phyloP scores from a whole-genome alignment of 177 flowering plant genomes.

The Vitis hybrid region DNA sequence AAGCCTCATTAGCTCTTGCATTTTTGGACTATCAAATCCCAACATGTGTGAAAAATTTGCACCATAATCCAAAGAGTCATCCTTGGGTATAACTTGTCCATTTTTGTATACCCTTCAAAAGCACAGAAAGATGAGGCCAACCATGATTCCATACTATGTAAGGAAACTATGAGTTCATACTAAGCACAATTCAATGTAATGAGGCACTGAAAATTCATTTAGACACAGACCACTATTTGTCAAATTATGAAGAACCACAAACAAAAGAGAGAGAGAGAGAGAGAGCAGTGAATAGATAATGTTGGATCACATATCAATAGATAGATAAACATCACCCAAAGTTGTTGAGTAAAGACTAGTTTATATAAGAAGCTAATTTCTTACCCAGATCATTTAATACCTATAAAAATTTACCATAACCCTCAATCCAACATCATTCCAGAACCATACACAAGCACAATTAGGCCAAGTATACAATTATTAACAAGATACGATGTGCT shows the following conservation, averaged over 20 bases:
- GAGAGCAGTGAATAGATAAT: too few relatives aligned
- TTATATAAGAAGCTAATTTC: neutral
- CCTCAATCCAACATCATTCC: neutral
- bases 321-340: too few relatives aligned
- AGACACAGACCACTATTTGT: neutral
- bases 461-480: neutral
- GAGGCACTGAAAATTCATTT: neutral
- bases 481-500: neutral
- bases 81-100: conserved; percentile 61
- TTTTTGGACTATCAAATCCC: conserved; percentile 83
- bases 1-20: conserved; percentile 96
- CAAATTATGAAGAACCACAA: neutral
- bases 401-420: neutral
- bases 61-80: conserved; percentile 89
- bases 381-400: neutral
- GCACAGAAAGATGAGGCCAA: conserved; percentile 3
- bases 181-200: neutral
- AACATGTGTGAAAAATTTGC: conserved; percentile 93
- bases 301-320: too few relatives aligned
- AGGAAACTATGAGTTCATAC: neutral
- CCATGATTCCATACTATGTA: neutral
- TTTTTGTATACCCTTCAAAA: conserved; percentile 76
- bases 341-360: neutral
- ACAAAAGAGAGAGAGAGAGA: neutral
- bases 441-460: neutral